Evolutionary conservation across 768 basidiomycete genomes (phyloP).

Genomic region (Mycena polygramma): DNA sequence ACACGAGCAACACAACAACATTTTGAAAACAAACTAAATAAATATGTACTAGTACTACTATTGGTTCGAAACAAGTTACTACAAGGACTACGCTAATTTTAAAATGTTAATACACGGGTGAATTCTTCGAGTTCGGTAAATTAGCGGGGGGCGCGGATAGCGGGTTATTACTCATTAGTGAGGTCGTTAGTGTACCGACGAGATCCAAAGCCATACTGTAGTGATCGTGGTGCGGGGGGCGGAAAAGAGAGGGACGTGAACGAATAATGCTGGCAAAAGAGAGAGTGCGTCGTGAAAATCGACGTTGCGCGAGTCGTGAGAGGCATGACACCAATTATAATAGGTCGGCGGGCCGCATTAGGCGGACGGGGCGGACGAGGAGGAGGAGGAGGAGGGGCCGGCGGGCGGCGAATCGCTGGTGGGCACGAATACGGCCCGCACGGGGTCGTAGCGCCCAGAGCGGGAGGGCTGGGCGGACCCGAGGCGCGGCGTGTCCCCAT

Average conservation of each 20-base stretch:
- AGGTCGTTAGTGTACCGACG: conserved; percentile 16
- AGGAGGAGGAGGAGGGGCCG: conserved; percentile 6
- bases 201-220: neutral
- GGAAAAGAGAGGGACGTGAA: conserved; percentile 30
- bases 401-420: conserved; percentile 38
- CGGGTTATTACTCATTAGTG: neutral
- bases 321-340: conserved; percentile 27
- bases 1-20: conserved; percentile 26
- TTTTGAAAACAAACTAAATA: conserved; percentile 27
- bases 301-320: conserved; percentile 35
- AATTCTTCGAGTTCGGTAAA: conserved; percentile 20
- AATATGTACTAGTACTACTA: conserved; percentile 19
- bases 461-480: conserved; percentile 46
- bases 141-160: neutral
- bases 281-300: conserved; percentile 29
- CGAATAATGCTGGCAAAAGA: conserved; percentile 29
- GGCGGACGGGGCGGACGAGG: conserved; percentile 7
- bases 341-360: conserved; percentile 10
- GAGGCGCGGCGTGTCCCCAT: conserved; percentile 39
- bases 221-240: conserved; percentile 25
- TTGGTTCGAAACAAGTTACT: conserved; percentile 26
- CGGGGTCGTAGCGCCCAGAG: conserved; percentile 65
- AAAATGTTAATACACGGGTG: conserved; percentile 24
- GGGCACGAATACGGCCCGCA: conserved; percentile 61
- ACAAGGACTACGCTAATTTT: conserved; percentile 16